Evolutionary conservation across 2,329 filamentous ascomycete genomes (phyloP).

Genomic region (Xylaria sp.): DNA sequence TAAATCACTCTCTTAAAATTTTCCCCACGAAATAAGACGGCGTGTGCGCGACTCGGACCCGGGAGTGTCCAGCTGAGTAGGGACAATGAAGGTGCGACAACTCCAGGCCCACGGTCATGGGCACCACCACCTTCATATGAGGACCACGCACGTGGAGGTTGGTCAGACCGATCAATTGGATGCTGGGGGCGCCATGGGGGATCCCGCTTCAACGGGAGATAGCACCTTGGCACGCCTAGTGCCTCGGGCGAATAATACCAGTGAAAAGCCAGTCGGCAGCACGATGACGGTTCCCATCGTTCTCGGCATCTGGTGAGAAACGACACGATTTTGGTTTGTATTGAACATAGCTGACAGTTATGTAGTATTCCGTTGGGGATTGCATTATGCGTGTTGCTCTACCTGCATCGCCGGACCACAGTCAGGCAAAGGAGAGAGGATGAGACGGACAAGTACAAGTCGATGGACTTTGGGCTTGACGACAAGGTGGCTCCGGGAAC

Average conservation of each 20-base stretch:
- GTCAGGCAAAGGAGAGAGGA: conserved; percentile 77
- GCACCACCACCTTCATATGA: conserved; percentile 28
- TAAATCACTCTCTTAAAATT: neutral
- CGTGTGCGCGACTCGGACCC: neutral
- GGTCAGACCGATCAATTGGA: conserved; percentile 22
- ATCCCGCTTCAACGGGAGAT: conserved; percentile 6
- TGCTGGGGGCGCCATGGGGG: conserved; percentile 5
- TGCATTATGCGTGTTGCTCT: conserved; percentile 68
- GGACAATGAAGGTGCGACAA: conserved; percentile 27
- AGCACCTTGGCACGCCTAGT: conserved; percentile 17
- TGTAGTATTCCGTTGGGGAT: conserved; percentile 74
- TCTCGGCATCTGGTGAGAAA: conserved; percentile 70
- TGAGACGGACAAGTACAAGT: conserved; percentile 81
- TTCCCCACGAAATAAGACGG: neutral
- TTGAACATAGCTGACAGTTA: conserved; percentile 20
- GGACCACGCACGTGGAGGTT: conserved; percentile 16
- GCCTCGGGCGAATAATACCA: conserved; percentile 45
- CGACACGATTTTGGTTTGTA: neutral
- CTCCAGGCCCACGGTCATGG: conserved; percentile 30
- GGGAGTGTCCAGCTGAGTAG: neutral
- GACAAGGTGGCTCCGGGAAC: conserved; percentile 44
- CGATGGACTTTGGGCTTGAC: conserved; percentile 87
- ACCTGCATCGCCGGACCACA: conserved; percentile 78
- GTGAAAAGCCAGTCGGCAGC: conserved; percentile 61
- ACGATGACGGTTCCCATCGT: conserved; percentile 68